Evolutionary conservation across 129 eudicot genomes (phyloP).

Genomic region (Solidago caesia): DNA sequence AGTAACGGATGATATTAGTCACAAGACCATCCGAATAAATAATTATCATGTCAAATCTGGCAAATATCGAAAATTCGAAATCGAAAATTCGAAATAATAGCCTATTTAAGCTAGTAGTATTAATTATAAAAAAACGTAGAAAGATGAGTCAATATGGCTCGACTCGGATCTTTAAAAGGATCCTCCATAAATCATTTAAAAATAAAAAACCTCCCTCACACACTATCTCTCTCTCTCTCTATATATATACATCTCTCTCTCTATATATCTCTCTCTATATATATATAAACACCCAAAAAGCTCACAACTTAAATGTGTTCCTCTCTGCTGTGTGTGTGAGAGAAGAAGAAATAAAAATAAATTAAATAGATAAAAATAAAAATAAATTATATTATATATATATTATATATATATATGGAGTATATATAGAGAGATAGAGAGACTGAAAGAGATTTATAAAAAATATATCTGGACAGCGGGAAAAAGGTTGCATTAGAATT

Average conservation of each 20-base stretch:
- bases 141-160: slow-evolving; percentile 23
- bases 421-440: not conserved
- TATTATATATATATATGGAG: no score
- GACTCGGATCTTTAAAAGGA: slow-evolving; percentile 24
- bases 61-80: no score
- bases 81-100: no score
- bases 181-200: slow-evolving; percentile 29
- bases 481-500: slow-evolving; percentile 30
- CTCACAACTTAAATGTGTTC: slow-evolving; percentile 12
- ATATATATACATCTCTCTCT: not conserved
- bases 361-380: not conserved
- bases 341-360: not conserved
- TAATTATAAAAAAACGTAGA: not conserved
- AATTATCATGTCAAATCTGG: no score
- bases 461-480: slow-evolving; percentile 7
- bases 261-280: not conserved
- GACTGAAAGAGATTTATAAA: not conserved
- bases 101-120: no score
- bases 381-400: no score
- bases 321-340: not conserved
- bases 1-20: no score
- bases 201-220: slow-evolving; percentile 1
- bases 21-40: no score
- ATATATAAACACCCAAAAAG: slow-evolving; percentile 20
- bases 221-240: not conserved